These are phyloP conservation scores for Thuidium tamariscinum DNA, from an alignment of 225 moss, liverwort and hornwort species.

Conservation along the genomic window DNA sequence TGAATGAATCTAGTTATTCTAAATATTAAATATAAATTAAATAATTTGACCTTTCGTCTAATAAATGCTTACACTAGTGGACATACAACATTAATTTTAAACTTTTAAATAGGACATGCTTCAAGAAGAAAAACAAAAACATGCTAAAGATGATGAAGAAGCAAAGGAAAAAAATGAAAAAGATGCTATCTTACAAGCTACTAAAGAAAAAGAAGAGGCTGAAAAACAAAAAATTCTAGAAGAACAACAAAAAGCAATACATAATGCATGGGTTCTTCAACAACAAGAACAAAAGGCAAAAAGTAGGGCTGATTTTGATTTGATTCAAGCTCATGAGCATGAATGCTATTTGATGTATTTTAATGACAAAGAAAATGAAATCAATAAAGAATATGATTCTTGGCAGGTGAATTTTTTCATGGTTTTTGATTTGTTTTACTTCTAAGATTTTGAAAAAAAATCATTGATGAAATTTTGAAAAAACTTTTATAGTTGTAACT, in stretches of 20 bases:
- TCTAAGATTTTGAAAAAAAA: neutral
- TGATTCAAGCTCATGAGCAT: constrained; percentile 25
- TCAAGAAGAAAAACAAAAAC: neutral
- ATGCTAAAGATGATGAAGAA: constrained; percentile 1
- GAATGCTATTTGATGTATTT: constrained; percentile 34
- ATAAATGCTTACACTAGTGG: rapidly evolving
- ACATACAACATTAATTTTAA: no score
- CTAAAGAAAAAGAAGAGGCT: neutral
- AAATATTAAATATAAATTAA: no score
- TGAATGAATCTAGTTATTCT: no score
- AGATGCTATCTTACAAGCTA: neutral
- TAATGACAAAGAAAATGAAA: constrained; percentile 10
- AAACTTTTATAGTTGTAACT: rapidly evolving
- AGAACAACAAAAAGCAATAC: constrained; percentile 1
- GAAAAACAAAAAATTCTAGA: neutral
- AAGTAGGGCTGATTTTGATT: neutral
- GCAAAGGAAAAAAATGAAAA: constrained; percentile 2
- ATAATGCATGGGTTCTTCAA: constrained; percentile 1
- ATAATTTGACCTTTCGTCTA: no score
- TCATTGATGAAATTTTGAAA: neutral
- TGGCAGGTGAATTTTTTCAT: neutral
- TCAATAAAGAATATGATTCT: constrained; percentile 16
- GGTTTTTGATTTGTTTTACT: no score
- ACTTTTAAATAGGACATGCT: neutral
- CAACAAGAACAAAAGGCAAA: constrained; percentile 8